Percentiles rank a stretch among this genome's conserved stretches.
These are phyloP conservation scores for Saccharomyces uvarum DNA, from an alignment of 1,139 yeast genomes.

Conservation along the genomic window DNA sequence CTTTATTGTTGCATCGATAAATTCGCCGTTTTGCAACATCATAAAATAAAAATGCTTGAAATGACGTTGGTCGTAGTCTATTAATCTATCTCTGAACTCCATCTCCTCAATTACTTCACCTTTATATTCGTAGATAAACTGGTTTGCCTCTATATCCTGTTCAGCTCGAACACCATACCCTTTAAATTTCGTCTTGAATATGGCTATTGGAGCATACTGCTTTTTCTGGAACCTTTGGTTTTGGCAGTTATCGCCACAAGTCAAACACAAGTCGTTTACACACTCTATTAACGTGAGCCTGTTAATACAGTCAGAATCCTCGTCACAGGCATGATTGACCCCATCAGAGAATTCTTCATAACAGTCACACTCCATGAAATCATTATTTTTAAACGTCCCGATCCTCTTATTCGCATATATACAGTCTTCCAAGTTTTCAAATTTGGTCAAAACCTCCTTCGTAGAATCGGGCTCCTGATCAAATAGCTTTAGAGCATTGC, in stretches of 20 bases:
- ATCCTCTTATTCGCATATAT: slow-evolving; percentile 50
- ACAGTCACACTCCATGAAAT: slow-evolving; percentile 89
- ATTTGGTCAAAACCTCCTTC: slow-evolving; percentile 58
- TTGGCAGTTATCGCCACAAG: slow-evolving; percentile 72
- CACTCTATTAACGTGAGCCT: slow-evolving; percentile 90
- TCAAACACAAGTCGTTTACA: slow-evolving; percentile 53
- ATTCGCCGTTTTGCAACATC: slow-evolving; percentile 92
- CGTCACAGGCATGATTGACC: slow-evolving; percentile 69
- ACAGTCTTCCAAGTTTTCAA: slow-evolving; percentile 50
- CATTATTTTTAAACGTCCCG: slow-evolving; percentile 61
- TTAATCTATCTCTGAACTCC: slow-evolving; percentile 64
- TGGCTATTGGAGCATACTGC: slow-evolving; percentile 65
- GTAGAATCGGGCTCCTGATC: slow-evolving; percentile 52
- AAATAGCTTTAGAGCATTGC: slow-evolving; percentile 33
- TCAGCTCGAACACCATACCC: slow-evolving; percentile 87
- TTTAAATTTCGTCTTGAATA: slow-evolving; percentile 71
- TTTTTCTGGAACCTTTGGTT: slow-evolving; percentile 80
- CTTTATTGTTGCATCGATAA: slow-evolving; percentile 84
- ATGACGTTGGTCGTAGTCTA: slow-evolving; percentile 61
- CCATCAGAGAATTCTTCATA: slow-evolving; percentile 31
- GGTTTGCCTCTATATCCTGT: slow-evolving; percentile 46
- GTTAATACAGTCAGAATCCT: slow-evolving; percentile 83
- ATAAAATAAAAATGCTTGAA: slow-evolving; percentile 87
- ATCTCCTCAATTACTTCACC: slow-evolving; percentile 87
- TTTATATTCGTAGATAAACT: slow-evolving; percentile 80